phyloP scores from a whole-genome alignment of 2,329 filamentous ascomycete genomes.

The Alternaria gaisen region DNA sequence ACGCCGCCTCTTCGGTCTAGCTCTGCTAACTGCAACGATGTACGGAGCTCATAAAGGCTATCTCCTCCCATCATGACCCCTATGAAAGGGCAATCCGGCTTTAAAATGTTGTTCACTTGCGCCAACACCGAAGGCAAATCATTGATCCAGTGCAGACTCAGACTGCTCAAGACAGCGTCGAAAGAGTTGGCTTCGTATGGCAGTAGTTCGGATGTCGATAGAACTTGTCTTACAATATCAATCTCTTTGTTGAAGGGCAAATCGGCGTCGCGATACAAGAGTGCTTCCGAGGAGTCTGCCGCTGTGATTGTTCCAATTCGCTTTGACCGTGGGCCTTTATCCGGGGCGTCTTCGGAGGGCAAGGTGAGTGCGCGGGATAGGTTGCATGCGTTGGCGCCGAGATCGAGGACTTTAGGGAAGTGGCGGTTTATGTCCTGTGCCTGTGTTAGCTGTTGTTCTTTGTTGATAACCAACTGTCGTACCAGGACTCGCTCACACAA shows the following conservation, averaged over 20 bases:
- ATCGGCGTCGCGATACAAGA: conserved; percentile 82
- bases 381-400: conserved; percentile 96
- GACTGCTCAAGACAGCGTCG: conserved; percentile 87
- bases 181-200: conserved; percentile 81
- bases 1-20: conserved; percentile 91
- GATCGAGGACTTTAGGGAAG: conserved; percentile 85
- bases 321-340: conserved; percentile 71
- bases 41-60: conserved; percentile 90
- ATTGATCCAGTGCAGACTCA: conserved; percentile 97
- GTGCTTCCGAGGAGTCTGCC: conserved; percentile 78
- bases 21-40: conserved; percentile 91
- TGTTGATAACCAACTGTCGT: conserved; percentile 24
- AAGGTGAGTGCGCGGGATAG: conserved; percentile 80
- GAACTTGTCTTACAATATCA: conserved; percentile 75
- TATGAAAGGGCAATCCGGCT: conserved; percentile 90
- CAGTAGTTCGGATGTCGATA: conserved; percentile 77
- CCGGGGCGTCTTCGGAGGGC: conserved; percentile 67
- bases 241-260: conserved; percentile 78
- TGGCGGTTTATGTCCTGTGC: conserved; percentile 88
- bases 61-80: conserved; percentile 97
- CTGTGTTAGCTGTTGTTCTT: conserved; percentile 23
- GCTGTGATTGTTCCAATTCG: conserved; percentile 80
- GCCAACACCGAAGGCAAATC: conserved; percentile 85
- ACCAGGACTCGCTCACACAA: conserved; percentile 87
- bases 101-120: conserved; percentile 86